These are phyloP conservation scores for Arthrobotrys musiformis DNA, from an alignment of 2,329 filamentous ascomycete species.

Conservation along the genomic window DNA sequence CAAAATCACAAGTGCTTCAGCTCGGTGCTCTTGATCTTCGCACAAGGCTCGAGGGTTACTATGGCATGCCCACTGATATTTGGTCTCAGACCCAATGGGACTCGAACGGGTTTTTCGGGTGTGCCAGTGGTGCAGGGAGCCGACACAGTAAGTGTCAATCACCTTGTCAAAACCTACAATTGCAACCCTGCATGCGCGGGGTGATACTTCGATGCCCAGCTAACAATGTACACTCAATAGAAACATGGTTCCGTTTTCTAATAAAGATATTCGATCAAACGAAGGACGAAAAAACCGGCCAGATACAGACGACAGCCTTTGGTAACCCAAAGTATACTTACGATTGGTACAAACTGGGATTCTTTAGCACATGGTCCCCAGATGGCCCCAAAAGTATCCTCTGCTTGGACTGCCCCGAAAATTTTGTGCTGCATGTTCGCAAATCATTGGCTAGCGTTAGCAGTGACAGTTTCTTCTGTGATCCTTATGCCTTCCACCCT, in stretches of 20 bases:
- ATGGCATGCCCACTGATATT: constrained; percentile 20
- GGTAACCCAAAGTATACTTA: background rate
- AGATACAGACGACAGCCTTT: background rate
- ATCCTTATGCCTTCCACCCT: constrained; percentile 36
- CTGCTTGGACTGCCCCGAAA: constrained; percentile 4
- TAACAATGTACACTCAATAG: background rate
- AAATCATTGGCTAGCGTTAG: background rate
- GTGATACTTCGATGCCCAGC: background rate
- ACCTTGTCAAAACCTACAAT: background rate
- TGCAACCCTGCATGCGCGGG: too few species aligned
- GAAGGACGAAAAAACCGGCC: background rate
- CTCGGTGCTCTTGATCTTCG: background rate
- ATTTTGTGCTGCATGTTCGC: background rate
- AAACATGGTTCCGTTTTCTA: constrained; percentile 31
- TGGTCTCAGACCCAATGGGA: constrained; percentile 10
- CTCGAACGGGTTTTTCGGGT: constrained; percentile 30
- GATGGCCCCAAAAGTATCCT: constrained; percentile 13
- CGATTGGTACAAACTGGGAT: constrained; percentile 8
- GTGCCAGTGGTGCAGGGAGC: background rate
- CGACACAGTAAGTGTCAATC: constrained; percentile 17
- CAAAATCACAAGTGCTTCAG: background rate
- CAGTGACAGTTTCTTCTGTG: background rate
- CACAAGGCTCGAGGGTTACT: background rate
- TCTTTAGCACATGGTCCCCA: constrained; percentile 26
- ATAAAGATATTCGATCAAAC: background rate